Base-by-base conservation (phyloP, 306 rosid genomes). In the Oxytropis ochrocephala region DNA sequence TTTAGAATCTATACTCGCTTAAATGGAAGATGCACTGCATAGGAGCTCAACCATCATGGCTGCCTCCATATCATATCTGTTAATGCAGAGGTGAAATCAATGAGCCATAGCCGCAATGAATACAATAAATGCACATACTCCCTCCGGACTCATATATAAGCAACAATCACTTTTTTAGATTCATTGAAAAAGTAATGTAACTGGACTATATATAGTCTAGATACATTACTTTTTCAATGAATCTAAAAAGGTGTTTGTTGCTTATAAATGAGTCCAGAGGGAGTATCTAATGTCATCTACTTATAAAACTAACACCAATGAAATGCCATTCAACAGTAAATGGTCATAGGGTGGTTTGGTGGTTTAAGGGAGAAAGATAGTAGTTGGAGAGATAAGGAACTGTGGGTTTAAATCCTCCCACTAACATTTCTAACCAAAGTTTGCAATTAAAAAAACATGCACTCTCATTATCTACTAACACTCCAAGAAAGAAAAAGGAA, bases 61-160 rank as follows among this genome's bases (percentile, higher is more conserved):
- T 48, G 18, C 30, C 63, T 30, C 29, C 32, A 24, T 10, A 39
- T 55, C 49, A 65, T 24, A 42, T 13, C 12, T 54, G 53, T 42
- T n/a, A 72, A 58, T 67, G 24, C 72, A 73, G 62, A 58, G 42
- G 33, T 47, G 29, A 33, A 57, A 78, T 48, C 41, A 63, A 49
- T 49, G 61, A 64, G 38, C n/a, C 50, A n/a, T 46, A 57, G 17
- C 46, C 47, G n/a, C n/a, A 29, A 12, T 69, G 42, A 55, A 57
- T 50, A 18, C 66, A n/a, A 33, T 8, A 16, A 27, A 78, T 17
- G 42, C 33, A 48, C 33, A n/a, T n/a, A n/a, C n/a, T n/a, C n/a
- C n/a, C n/a, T n/a, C n/a, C n/a, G n/a, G n/a, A n/a, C n/a, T n/a
- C n/a, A n/a, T n/a, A n/a, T n/a, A n/a, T n/a, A n/a, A n/a, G n/a